Base-by-base conservation (phyloP, 352 stramenopile species). In the Phytophthora citrophthora region DNA sequence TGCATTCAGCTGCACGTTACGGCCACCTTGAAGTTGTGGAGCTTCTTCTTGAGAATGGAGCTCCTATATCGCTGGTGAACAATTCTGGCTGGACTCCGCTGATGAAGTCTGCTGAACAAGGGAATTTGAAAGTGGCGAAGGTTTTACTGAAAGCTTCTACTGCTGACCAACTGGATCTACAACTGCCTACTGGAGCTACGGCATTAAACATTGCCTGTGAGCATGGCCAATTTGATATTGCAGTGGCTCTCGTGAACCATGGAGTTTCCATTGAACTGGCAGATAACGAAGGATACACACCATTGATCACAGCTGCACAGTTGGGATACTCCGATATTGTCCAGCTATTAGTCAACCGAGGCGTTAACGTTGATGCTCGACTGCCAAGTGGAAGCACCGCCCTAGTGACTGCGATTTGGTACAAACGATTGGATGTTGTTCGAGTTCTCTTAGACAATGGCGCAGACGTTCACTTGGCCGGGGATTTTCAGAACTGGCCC, bases 61-160 rank as follows among this genome's bases (percentile, higher is more conserved):
- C 36, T 10, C 32, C 32, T 13, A 44, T 18, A 36, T 11, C 13
- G n/a, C 23, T 34, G 20, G 5, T 12, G 7, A 45, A 55, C 26
- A 32, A 36, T 45, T 24, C 48, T 6, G 48, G 48, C 18, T 64
- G 55, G 55, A 64, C 27, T 13, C 32, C 59, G 3, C 26, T 67
- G 2, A 52, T 64, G 26, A 51, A 46, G 6, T 34, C 55, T 11
- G 4, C 55, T 9, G 27, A 52, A 48, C 47, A 27, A 15, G 57
- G 48, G 3, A n/a, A 47, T 34, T 3, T 20, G 3, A 20, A 23
- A 10, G 29, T 65, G 38, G 47, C 41, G 39, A 57, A 57, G 57
- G 18, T 13, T 15, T 23, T 64, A 2, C 20, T 64, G 8, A 32
- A 32, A 32, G 27, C 27, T 32, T 32, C 27, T 10, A 32, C 27